phyloP scores from a whole-genome alignment of 2,329 filamentous ascomycete species.

The Alternaria triticina region DNA sequence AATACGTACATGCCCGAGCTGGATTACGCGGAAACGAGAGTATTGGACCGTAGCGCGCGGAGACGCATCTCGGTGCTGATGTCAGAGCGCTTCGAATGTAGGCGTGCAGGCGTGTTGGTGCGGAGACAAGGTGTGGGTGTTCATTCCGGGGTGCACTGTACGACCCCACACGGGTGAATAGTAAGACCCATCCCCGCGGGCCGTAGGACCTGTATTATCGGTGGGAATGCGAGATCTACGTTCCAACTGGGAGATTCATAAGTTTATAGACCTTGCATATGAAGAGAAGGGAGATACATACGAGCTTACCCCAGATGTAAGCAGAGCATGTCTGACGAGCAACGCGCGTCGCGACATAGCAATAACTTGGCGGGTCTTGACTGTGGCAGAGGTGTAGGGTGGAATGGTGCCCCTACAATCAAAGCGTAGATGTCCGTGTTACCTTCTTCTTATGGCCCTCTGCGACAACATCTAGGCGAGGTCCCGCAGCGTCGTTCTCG shows the following conservation, averaged over 20 bases:
- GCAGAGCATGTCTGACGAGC: conserved; percentile 25
- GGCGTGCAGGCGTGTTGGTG: conserved; percentile 3
- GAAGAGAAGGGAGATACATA: conserved; percentile 14
- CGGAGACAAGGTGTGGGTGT: conserved; percentile 16
- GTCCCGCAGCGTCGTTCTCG: conserved; percentile 20
- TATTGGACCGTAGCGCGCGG: conserved; percentile 9
- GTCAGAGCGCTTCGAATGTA: conserved; percentile 21
- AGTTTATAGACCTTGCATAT: conserved; percentile 12
- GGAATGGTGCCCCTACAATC: conserved; percentile 10
- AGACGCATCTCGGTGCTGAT: conserved; percentile 19
- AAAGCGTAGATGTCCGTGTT: conserved; percentile 29
- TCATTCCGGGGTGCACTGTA: conserved; percentile 21
- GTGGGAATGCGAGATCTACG: conserved; percentile 22
- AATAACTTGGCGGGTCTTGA: conserved; percentile 2
- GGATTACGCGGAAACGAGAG: conserved; percentile 8
- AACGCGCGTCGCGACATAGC: conserved; percentile 16
- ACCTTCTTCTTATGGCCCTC: conserved; percentile 34
- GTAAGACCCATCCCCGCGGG: conserved; percentile 14
- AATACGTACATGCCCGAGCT: conserved; percentile 11
- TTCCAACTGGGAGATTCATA: conserved; percentile 17
- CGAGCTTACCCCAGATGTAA: conserved; percentile 21
- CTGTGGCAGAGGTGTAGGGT: background rate
- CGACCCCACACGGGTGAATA: conserved; percentile 29
- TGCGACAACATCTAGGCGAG: conserved; percentile 24
- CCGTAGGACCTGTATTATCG: conserved; percentile 22